Base-by-base conservation (phyloP, 2,329 filamentous ascomycete genomes). In the Zalaria obscura region DNA sequence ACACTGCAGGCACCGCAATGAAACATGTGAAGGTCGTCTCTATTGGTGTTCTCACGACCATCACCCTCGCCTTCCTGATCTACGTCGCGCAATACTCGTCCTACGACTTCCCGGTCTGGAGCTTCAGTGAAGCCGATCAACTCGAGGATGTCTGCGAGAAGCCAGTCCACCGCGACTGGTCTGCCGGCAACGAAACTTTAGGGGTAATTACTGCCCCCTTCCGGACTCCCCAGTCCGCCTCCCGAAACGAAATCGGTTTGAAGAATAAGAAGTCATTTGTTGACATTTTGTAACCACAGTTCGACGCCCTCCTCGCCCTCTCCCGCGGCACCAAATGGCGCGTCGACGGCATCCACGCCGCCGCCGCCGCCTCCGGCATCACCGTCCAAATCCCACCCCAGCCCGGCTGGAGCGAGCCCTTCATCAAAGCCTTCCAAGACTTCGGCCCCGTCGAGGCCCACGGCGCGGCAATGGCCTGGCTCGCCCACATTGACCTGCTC, bases 291-390 rank as follows among this genome's bases (percentile, higher is more conserved):
- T 2, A 4, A 4, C 6, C n/a, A 44, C n/a, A 44, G 42, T 44
- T 44, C 36, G 40, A 41, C 28, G 40, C 40, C 26, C 51, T 63
- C 36, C 41, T 62, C 25, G 53, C 53, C 6, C 48, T 63, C 4
- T 60, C 59, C 8, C 46, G 43, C 29, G 47, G 52, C 8, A 55
- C 56, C 2, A 58, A 54, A 46, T 63, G 60, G 61, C 54, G 61
- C 6, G 59, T 56, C 3, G 49, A 56, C 28, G 60, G 60, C 2
- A 54, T 64, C 4, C 41, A 53, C 9, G 56, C 57, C 2, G 60
- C 60, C 2, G 60, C 58, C 2, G 48, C 51, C 3, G 47, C 56
- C n/a, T 59, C 55, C 2, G 53, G 52, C 9, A 49, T 64, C 18
- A 44, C 55, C 6, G 48, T 62, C 36, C 47, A 47, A 5, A 54